phyloP scores from a whole-genome alignment of 106 monocot genomes.

The Platanthera zijinensis region DNA sequence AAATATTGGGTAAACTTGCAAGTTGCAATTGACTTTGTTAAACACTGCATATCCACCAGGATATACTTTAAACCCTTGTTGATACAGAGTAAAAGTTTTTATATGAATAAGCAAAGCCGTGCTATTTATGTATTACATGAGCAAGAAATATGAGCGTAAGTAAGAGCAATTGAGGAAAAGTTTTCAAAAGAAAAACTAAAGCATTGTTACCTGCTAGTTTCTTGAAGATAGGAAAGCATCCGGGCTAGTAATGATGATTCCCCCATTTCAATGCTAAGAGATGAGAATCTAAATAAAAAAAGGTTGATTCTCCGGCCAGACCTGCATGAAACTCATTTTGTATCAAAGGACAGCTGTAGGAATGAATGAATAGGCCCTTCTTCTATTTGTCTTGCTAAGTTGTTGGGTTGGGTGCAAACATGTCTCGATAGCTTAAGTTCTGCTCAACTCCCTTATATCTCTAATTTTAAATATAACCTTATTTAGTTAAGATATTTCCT shows the following conservation, averaged over 20 bases:
- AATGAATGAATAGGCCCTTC: not conserved
- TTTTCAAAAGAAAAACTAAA: not conserved
- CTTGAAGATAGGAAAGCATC: slow-evolving; percentile 2
- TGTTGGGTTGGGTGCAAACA: not conserved
- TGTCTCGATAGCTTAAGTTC: not conserved
- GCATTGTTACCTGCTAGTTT: not conserved
- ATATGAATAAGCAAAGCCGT: not conserved
- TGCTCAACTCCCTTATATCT: no score
- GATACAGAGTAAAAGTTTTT: no score
- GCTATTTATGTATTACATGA: not conserved
- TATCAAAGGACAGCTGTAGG: not conserved
- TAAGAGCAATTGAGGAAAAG: not conserved
- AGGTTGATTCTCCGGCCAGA: not conserved
- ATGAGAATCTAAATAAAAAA: not conserved
- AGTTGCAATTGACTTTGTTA: no score
- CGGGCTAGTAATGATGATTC: slow-evolving; percentile 2
- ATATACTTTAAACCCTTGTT: no score
- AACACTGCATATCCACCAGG: no score
- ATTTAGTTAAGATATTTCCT: no score
- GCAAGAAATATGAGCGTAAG: not conserved
- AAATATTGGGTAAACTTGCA: no score
- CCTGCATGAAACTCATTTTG: slow-evolving; percentile 3
- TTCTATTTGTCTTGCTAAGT: not conserved
- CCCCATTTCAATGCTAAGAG: slow-evolving; percentile 1
- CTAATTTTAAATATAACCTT: no score